Percentiles rank a stretch among this genome's conserved stretches.
phyloP scores from a whole-genome alignment of 1,139 yeast species.

The Candida tetrigidarum region DNA sequence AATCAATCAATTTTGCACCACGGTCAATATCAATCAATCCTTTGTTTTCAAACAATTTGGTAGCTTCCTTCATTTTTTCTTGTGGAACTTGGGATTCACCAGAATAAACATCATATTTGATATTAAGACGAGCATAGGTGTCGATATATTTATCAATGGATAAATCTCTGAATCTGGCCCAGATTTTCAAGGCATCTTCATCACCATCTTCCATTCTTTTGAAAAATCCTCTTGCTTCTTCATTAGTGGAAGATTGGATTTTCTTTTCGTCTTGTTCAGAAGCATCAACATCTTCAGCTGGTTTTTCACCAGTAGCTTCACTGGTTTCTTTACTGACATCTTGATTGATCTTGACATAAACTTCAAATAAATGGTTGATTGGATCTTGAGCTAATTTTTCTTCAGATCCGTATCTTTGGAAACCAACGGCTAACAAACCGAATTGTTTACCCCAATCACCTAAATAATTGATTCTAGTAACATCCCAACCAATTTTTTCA shows the following conservation, averaged over 20 bases:
- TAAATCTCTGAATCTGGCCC: slow-evolving; percentile 89
- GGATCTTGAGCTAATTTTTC: slow-evolving; percentile 77
- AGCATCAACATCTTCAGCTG: slow-evolving; percentile 32
- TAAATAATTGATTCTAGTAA: slow-evolving; percentile 85
- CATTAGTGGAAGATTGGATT: slow-evolving; percentile 54
- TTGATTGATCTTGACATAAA: slow-evolving; percentile 85
- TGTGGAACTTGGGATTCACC: slow-evolving; percentile 96
- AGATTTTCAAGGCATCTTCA: slow-evolving; percentile 71
- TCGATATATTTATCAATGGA: slow-evolving; percentile 85
- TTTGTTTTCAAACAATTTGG: slow-evolving; percentile 64
- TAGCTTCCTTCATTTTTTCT: slow-evolving; percentile 70
- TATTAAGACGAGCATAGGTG: slow-evolving; percentile 92
- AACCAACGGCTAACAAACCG: slow-evolving; percentile 94
- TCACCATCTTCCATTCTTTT: slow-evolving; percentile 95
- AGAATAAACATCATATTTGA: slow-evolving; percentile 82
- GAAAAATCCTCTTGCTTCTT: slow-evolving; percentile 87
- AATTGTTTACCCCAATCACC: slow-evolving; percentile 99
- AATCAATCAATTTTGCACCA: slow-evolving; percentile 90
- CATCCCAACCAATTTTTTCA: slow-evolving; percentile 90
- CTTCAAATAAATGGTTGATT: slow-evolving; percentile 92
- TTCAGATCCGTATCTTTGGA: slow-evolving; percentile 81
- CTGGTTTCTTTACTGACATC: slow-evolving; percentile 68
- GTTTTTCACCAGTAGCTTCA: slow-evolving; percentile 46
- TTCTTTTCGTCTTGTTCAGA: slow-evolving; percentile 18
- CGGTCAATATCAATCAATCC: slow-evolving; percentile 82